A percentile compares a stretch with the other conserved stretches of the same genome.
phyloP scores from a whole-genome alignment of 2,329 filamentous ascomycete genomes.

The Ophiostoma himal-ulmi region DNA sequence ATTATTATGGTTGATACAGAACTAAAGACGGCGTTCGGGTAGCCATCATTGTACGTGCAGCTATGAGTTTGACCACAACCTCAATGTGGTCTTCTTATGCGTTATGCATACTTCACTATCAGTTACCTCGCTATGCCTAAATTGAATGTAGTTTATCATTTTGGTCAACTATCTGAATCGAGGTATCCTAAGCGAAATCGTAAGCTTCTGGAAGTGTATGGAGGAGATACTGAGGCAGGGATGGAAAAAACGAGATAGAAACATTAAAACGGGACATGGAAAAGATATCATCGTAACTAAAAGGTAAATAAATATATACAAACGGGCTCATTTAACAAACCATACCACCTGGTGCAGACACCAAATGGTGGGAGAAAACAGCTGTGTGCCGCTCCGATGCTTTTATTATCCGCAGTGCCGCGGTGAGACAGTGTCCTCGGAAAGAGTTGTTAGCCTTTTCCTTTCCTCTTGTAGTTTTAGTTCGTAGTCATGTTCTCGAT shows the following conservation, averaged over 20 bases:
- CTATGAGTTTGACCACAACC: neutral
- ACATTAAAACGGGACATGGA: neutral
- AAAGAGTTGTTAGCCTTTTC: slow-evolving; percentile 13
- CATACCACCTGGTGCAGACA: neutral
- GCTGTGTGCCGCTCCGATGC: neutral
- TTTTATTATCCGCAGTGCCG: neutral
- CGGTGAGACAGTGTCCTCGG: neutral
- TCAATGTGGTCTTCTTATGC: no score
- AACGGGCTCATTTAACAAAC: slow-evolving; percentile 7
- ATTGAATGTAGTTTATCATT: neutral
- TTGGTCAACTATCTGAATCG: neutral
- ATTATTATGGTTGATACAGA: neutral
- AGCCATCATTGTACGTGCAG: neutral
- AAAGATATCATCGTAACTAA: neutral
- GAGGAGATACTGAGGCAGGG: neutral
- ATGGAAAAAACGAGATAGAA: neutral
- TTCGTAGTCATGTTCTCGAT: neutral
- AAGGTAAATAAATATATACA: slow-evolving; percentile 7
- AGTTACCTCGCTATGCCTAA: no score
- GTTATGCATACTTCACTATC: no score
- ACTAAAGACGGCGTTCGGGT: neutral
- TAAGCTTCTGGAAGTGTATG: neutral
- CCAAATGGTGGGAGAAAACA: neutral
- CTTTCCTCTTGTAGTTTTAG: neutral
- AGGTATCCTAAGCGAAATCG: neutral